Evolutionary conservation across 768 basidiomycete species (phyloP).

Genomic region (Mycena haematopus): DNA sequence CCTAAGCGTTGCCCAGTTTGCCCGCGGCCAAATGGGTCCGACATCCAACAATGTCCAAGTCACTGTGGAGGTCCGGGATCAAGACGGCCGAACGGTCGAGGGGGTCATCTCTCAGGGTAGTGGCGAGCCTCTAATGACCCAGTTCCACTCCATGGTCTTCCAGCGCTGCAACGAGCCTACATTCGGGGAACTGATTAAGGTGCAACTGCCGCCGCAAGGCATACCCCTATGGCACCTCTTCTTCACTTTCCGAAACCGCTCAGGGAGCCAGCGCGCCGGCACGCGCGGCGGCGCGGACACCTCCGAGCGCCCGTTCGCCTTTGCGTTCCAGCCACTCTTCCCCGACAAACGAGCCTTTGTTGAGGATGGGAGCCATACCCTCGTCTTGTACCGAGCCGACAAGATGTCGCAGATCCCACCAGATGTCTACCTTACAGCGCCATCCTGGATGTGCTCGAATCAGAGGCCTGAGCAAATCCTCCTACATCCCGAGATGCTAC

Average conservation of each 20-base stretch:
- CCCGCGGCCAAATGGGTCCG: slow-evolving; percentile 61
- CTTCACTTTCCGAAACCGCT: slow-evolving; percentile 88
- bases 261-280: slow-evolving; percentile 52
- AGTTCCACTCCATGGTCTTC: slow-evolving; percentile 92
- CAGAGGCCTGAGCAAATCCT: slow-evolving; percentile 66
- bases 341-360: slow-evolving; percentile 78
- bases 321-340: slow-evolving; percentile 90
- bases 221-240: slow-evolving; percentile 89
- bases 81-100: slow-evolving; percentile 71
- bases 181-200: slow-evolving; percentile 91
- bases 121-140: slow-evolving; percentile 80
- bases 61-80: slow-evolving; percentile 83
- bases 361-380: slow-evolving; percentile 86
- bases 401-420: slow-evolving; percentile 66
- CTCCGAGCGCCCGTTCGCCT: slow-evolving; percentile 84
- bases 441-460: slow-evolving; percentile 62
- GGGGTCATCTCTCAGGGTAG: slow-evolving; percentile 81
- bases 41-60: slow-evolving; percentile 82
- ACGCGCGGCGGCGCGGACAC: slow-evolving; percentile 46
- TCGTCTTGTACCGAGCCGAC: slow-evolving; percentile 87
- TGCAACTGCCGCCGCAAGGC: slow-evolving; percentile 72
- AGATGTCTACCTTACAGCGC: slow-evolving; percentile 74
- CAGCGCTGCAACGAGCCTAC: slow-evolving; percentile 87
- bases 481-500: slow-evolving; percentile 65
- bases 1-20: slow-evolving; percentile 67